Conservation (phyloP, 495 filamentous ascomycete species). For the Aspergillus cavernicola region DNA sequence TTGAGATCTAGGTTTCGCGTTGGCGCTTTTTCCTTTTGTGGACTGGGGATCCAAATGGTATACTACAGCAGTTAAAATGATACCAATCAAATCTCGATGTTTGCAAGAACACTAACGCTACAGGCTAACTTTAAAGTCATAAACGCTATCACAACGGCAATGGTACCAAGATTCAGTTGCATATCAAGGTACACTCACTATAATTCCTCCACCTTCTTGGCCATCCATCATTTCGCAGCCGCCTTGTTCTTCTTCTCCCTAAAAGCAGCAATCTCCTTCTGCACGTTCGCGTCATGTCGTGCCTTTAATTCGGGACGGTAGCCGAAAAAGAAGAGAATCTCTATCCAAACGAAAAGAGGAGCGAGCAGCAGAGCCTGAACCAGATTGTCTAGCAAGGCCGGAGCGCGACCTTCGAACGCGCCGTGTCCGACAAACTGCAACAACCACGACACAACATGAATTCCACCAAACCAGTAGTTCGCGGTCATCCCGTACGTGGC, state of each 20-base stretch:
- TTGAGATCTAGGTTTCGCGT: no score
- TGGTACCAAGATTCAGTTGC: neutral
- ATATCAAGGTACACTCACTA: neutral
- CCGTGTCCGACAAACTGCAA: conserved; percentile 91
- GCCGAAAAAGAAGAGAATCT: conserved; percentile 84
- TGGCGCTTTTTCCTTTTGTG: no score
- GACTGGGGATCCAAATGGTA: no score
- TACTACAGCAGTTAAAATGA: no score
- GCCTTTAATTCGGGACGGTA: conserved; percentile 84
- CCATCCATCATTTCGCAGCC: conserved; percentile 8
- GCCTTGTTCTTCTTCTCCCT: conserved; percentile 30
- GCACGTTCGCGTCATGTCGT: conserved; percentile 70
- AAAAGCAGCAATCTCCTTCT: conserved; percentile 53
- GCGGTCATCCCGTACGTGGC: conserved; percentile 58
- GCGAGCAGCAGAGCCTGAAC: conserved; percentile 90
- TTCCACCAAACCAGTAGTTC: conserved; percentile 65
- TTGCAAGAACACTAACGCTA: no score
- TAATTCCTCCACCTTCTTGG: neutral
- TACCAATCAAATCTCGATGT: no score
- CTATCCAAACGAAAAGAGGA: conserved; percentile 97
- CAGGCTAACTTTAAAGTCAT: no score
- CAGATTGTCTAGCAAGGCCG: conserved; percentile 85
- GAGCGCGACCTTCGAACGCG: conserved; percentile 80
- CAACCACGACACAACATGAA: conserved; percentile 76
- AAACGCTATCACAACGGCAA: neutral